A percentile compares a stretch with the other conserved stretches of the same genome.
phyloP scores from a whole-genome alignment of 2,329 filamentous ascomycete genomes.

The Epicoccum nigrum region DNA sequence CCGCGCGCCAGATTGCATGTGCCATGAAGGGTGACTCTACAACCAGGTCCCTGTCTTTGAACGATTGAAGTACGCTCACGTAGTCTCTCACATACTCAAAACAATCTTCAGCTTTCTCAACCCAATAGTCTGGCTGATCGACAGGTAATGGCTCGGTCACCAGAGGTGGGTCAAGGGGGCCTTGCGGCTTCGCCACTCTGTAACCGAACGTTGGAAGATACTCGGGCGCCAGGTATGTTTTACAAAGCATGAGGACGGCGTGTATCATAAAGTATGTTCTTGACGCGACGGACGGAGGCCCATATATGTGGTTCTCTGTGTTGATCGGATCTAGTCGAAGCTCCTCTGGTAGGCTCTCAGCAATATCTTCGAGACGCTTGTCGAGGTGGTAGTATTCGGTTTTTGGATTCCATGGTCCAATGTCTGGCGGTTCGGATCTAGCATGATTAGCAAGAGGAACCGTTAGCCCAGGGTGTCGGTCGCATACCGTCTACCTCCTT shows the following conservation, averaged over 20 bases:
- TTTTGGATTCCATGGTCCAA: slow-evolving; percentile 65
- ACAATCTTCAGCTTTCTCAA: slow-evolving; percentile 64
- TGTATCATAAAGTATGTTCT: slow-evolving; percentile 72
- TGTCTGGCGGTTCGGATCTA: slow-evolving; percentile 47
- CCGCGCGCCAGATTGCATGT: slow-evolving; percentile 71
- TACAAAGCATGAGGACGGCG: slow-evolving; percentile 68
- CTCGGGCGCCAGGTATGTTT: slow-evolving; percentile 71
- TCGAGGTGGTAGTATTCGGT: slow-evolving; percentile 63
- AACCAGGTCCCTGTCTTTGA: slow-evolving; percentile 64
- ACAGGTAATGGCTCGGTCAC: slow-evolving; percentile 54
- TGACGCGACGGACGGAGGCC: slow-evolving; percentile 57
- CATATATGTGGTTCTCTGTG: slow-evolving; percentile 69
- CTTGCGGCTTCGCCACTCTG: slow-evolving; percentile 58
- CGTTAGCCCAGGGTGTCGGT: no score
- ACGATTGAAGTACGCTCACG: slow-evolving; percentile 68
- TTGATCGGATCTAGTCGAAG: slow-evolving; percentile 66
- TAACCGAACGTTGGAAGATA: slow-evolving; percentile 69
- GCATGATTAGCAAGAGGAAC: not conserved
- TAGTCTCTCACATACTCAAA: slow-evolving; percentile 69
- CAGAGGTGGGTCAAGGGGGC: slow-evolving; percentile 65
- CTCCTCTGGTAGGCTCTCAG: slow-evolving; percentile 59
- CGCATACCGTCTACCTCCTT: slow-evolving; percentile 59
- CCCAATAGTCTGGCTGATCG: slow-evolving; percentile 60
- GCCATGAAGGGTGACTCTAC: slow-evolving; percentile 71
- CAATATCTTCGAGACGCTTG: slow-evolving; percentile 60